These are phyloP conservation scores for Fusarium sp. DNA, from an alignment of 2,329 filamentous ascomycete species.

Conservation along the genomic window DNA sequence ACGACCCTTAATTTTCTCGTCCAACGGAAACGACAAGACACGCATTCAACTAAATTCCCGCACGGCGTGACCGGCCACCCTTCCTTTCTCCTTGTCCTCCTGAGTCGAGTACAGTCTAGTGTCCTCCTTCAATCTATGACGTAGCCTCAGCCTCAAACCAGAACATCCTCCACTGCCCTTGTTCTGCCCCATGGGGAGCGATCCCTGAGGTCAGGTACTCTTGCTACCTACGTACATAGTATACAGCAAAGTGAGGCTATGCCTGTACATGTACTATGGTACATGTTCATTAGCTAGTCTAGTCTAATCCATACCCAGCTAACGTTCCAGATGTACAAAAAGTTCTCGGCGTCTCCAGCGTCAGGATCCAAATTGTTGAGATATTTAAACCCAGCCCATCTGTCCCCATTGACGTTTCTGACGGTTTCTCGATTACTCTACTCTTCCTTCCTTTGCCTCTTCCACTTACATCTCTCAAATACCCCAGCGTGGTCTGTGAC, in stretches of 20 bases:
- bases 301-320: neutral
- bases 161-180: conserved; percentile 15
- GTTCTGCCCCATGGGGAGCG: conserved; percentile 30
- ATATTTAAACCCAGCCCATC: neutral
- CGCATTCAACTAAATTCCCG: neutral
- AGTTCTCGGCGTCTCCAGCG: neutral
- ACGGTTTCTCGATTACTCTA: neutral
- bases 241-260: conserved; percentile 6
- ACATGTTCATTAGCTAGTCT: neutral
- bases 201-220: conserved; percentile 1
- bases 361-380: neutral
- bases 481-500: neutral
- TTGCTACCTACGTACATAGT: neutral
- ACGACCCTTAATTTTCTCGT: neutral
- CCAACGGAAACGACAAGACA: neutral
- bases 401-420: conserved; percentile 1
- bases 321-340: conserved; percentile 1
- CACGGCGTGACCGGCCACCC: neutral
- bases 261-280: neutral
- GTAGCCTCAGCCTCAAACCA: conserved; percentile 7
- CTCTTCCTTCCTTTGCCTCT: neutral
- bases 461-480: neutral
- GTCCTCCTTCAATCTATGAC: neutral
- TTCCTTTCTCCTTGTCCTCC: neutral
- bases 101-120: neutral